Evolutionary conservation across 2,329 filamentous ascomycete species (phyloP).

Genomic region (Phoma herbarum): DNA sequence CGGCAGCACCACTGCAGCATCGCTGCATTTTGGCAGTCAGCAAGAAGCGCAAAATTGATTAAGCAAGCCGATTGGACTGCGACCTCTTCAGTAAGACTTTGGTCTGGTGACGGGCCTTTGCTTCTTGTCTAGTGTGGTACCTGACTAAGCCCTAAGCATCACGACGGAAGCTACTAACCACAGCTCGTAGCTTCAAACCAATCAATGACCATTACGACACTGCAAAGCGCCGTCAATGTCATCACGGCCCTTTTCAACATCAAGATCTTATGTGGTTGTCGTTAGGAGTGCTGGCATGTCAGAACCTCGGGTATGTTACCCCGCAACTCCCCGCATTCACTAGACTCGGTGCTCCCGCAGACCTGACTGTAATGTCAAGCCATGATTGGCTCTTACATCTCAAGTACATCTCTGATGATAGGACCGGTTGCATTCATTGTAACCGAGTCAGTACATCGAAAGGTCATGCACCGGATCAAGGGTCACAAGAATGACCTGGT

Average conservation of each 20-base stretch:
- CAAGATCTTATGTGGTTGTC: neutral
- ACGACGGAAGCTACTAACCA: neutral
- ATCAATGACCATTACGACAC: neutral
- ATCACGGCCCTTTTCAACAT: neutral
- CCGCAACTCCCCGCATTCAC: conserved; percentile 13
- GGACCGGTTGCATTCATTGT: neutral
- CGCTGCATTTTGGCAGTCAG: neutral
- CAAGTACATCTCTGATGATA: neutral
- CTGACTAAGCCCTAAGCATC: neutral
- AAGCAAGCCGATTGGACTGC: neutral
- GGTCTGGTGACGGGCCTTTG: neutral
- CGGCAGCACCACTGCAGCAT: neutral
- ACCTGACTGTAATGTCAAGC: neutral
- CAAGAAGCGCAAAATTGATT: neutral
- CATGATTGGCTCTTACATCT: neutral
- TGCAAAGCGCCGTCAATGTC: neutral
- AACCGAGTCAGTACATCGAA: neutral
- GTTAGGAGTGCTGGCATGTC: neutral
- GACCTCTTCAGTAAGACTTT: neutral
- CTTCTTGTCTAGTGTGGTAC: neutral
- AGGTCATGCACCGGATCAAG: neutral
- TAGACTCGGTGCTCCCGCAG: neutral
- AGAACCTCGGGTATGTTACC: conserved; percentile 11
- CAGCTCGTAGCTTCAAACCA: neutral
- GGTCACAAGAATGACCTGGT: neutral